Conservation (phyloP, 1,284 basidiomycete genomes). For the Xerocomus nothofagi region DNA sequence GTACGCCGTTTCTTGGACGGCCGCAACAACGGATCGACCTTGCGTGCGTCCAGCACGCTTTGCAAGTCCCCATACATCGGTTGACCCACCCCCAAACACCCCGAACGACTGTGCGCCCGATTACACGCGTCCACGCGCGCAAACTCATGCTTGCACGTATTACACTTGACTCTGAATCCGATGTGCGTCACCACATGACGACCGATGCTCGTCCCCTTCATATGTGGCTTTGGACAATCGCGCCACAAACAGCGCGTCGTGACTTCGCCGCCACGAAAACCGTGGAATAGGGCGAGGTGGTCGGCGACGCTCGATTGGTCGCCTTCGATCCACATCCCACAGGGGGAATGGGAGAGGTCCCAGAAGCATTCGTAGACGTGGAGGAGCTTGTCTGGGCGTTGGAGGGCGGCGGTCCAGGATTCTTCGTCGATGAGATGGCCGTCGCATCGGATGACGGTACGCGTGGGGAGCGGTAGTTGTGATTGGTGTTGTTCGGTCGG, state of each 20-base stretch:
- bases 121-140: constrained; percentile 37
- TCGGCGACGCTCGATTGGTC: constrained; percentile 36
- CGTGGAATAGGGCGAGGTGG: constrained; percentile 34
- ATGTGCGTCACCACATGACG: constrained; percentile 36
- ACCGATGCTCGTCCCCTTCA: constrained; percentile 38
- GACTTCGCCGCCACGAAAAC: constrained; percentile 31
- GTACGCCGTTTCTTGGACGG: constrained; percentile 34
- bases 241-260: constrained; percentile 34
- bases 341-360: constrained; percentile 26
- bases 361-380: constrained; percentile 36
- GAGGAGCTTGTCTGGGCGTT: constrained; percentile 25
- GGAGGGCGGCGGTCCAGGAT: constrained; percentile 26
- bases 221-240: constrained; percentile 28
- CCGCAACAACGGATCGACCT: constrained; percentile 23
- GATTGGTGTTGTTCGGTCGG: constrained; percentile 8
- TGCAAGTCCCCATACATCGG: constrained; percentile 35
- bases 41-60: constrained; percentile 29
- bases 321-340: constrained; percentile 36
- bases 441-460: constrained; percentile 30
- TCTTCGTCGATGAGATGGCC: constrained; percentile 32
- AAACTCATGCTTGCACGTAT: constrained; percentile 34
- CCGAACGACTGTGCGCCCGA: constrained; percentile 35
- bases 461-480: constrained; percentile 10
- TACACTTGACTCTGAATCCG: constrained; percentile 34
- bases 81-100: constrained; percentile 32